Percentiles rank a stretch among this genome's conserved stretches.
Evolutionary conservation across 2,329 filamentous ascomycete genomes (phyloP).

Genomic region (Stromatinia cepivora): DNA sequence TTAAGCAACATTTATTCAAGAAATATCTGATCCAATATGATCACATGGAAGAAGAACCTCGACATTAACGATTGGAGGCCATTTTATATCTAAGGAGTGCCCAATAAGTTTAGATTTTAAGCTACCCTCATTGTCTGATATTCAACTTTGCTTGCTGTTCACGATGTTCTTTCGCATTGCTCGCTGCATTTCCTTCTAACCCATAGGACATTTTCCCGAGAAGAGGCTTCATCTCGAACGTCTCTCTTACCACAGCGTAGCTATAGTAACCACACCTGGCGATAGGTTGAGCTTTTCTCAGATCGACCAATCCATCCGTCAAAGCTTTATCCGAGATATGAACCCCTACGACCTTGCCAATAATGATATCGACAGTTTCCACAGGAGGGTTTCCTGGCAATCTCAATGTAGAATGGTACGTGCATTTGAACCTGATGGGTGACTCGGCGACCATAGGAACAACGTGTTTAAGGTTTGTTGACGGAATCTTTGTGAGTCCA

Average conservation of each 20-base stretch:
- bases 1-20: too few relatives aligned
- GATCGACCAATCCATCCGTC: conserved; percentile 56
- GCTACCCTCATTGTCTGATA: neutral
- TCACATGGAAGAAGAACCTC: too few relatives aligned
- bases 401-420: conserved; percentile 54
- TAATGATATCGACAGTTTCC: conserved; percentile 56
- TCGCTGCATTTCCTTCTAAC: conserved; percentile 47
- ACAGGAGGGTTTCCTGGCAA: conserved; percentile 58
- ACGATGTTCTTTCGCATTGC: conserved; percentile 33
- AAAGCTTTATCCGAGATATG: conserved; percentile 57
- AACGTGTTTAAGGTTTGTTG: conserved; percentile 41
- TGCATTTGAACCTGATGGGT: conserved; percentile 61
- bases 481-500: conserved; percentile 50
- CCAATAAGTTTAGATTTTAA: neutral
- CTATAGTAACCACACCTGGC: conserved; percentile 61
- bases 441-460: conserved; percentile 54
- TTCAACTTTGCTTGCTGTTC: neutral
- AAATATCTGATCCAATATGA: neutral
- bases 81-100: neutral
- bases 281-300: conserved; percentile 58
- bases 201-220: conserved; percentile 41
- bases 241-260: conserved; percentile 55
- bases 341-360: conserved; percentile 57
- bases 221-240: conserved; percentile 60
- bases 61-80: too few relatives aligned